Base-by-base conservation (phyloP, 495 filamentous ascomycete species). In the Stereocaulon alpinum region DNA sequence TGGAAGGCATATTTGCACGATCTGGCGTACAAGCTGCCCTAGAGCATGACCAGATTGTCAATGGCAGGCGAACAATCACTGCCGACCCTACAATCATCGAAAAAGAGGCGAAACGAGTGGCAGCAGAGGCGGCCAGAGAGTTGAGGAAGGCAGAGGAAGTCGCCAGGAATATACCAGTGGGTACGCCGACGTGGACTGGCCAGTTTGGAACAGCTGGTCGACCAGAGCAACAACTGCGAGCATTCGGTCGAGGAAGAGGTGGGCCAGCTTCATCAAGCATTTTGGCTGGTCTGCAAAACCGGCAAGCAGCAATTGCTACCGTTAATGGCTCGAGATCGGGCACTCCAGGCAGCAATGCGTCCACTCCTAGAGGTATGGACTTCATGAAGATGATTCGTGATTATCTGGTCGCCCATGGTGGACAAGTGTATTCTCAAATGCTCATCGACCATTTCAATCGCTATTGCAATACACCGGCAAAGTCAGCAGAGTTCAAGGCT, bases 141-240 rank as follows among this genome's bases (percentile, higher is more conserved):
- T 82, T 98, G 4, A 82, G 83, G 32, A 81, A 81, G 48, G 86
- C 89, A 27, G 82, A 81, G 40, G 82, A 90, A 70, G 76, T 80
- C 11, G 89, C 90, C 2, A 78, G 81, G 22, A 78, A 74, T 4
- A 76, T 89, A 1, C 86, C 86, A 0, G 83, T 92, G 50, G 93
- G 92, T 41, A 87, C 86, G 0, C 87, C 92, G 15, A 97, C 93
- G 2, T 98, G 93, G 93, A 98, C 93, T 0, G 93, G 93, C 11
- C 77, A 82, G 58, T 80, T 85, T 45, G 93, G 93, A 9, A 75
- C 83, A 37, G 86, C 82, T 4, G 92, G 92, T 1, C 75, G 77
- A 40, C 77, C 77, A 2, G 68, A 72, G 47, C 63, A 73, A 59
- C 67, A 64, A 30, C 42, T 61, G 27, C 50, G 73, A 30, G 72